Evolutionary conservation across 2,329 filamentous ascomycete species (phyloP).

Genomic region (Fusarium sp.): DNA sequence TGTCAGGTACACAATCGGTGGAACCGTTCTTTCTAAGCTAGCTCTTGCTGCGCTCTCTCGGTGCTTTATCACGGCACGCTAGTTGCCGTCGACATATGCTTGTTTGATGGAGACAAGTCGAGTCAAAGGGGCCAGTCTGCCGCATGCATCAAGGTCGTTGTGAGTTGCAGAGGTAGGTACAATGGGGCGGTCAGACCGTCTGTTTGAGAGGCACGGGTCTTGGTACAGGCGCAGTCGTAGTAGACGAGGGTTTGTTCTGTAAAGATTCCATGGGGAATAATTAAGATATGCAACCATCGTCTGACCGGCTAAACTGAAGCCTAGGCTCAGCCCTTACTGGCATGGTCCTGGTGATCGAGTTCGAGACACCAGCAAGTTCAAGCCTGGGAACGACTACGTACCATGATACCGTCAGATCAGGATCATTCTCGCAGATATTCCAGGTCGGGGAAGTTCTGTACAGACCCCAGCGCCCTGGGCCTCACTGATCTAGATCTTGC

Average conservation of each 20-base stretch:
- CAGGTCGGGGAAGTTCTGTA: slow-evolving; percentile 19
- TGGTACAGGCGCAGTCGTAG: background rate
- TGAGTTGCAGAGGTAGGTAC: background rate
- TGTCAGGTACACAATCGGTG: background rate
- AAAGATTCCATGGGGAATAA: slow-evolving; percentile 11
- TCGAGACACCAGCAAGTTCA: background rate
- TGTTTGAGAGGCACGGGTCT: slow-evolving; percentile 1
- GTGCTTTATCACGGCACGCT: slow-evolving; percentile 23
- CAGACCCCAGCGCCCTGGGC: slow-evolving; percentile 9
- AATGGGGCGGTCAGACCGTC: slow-evolving; percentile 2
- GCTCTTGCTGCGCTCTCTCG: slow-evolving; percentile 20
- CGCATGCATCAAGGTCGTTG: background rate
- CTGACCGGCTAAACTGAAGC: slow-evolving; percentile 39
- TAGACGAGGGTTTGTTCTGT: slow-evolving; percentile 18
- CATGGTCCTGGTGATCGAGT: slow-evolving; percentile 17
- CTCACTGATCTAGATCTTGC: slow-evolving; percentile 16
- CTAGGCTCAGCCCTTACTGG: slow-evolving; percentile 6
- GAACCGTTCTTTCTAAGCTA: slow-evolving; percentile 5
- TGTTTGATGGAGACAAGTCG: slow-evolving; percentile 31
- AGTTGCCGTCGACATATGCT: slow-evolving; percentile 19
- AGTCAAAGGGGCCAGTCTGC: slow-evolving; percentile 3
- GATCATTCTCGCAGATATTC: slow-evolving; percentile 14
- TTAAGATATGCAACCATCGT: slow-evolving; percentile 16
- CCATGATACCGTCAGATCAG: slow-evolving; percentile 8
- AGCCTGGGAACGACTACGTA: background rate